phyloP scores from a whole-genome alignment of 1,284 basidiomycete genomes.

The Afroboletus lepidellus region DNA sequence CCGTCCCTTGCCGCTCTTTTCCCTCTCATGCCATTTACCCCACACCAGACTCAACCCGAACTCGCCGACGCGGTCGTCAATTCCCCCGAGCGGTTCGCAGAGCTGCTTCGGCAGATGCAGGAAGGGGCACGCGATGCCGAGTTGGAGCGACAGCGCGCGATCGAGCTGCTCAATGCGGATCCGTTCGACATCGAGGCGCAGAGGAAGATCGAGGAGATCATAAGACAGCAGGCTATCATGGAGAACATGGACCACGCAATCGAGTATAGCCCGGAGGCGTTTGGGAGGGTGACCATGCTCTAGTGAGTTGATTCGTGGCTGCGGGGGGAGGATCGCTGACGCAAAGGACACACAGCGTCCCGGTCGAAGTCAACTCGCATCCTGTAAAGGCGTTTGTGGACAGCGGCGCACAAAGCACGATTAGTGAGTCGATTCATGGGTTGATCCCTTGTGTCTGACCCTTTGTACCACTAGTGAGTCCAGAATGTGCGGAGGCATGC shows the following conservation, averaged over 20 bases:
- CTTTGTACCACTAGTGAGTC: constrained; percentile 67
- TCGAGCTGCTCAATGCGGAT: constrained; percentile 74
- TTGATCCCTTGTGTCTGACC: constrained; percentile 9
- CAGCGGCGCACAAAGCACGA: constrained; percentile 94
- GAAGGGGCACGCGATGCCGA: constrained; percentile 54
- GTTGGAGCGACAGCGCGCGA: constrained; percentile 59
- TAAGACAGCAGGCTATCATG: constrained; percentile 84
- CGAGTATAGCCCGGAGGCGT: constrained; percentile 90
- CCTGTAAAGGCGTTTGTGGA: constrained; percentile 97
- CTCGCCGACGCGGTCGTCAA: constrained; percentile 69
- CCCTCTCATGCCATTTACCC: neutral
- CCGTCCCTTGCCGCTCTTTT: constrained; percentile 18
- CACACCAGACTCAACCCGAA: constrained; percentile 74
- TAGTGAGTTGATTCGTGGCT: constrained; percentile 58
- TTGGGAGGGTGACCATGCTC: constrained; percentile 95
- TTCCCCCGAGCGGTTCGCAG: constrained; percentile 71
- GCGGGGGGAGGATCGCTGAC: constrained; percentile 13
- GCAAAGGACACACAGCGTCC: constrained; percentile 49
- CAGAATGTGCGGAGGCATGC: constrained; percentile 91
- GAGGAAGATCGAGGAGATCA: constrained; percentile 90
- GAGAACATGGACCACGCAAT: constrained; percentile 93
- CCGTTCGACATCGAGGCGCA: constrained; percentile 93
- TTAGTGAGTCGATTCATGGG: constrained; percentile 61
- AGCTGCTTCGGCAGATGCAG: constrained; percentile 66
- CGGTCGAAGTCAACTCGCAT: constrained; percentile 88